These are phyloP conservation scores for Diaporthe ampelina DNA, from an alignment of 2,329 filamentous ascomycete genomes.

Conservation along the genomic window DNA sequence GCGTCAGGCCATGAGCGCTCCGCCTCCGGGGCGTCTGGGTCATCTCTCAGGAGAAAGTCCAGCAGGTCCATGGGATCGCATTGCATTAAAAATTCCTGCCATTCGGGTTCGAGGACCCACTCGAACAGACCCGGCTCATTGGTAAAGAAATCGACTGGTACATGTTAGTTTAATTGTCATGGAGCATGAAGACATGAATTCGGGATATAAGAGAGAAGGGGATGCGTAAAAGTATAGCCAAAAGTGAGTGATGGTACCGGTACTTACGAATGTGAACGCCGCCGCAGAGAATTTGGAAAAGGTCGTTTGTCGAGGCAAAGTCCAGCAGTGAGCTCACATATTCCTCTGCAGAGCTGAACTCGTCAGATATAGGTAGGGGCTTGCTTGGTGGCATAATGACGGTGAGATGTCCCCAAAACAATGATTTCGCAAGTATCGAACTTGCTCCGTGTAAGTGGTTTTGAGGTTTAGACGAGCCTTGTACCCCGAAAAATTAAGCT, in stretches of 20 bases:
- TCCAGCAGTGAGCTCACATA: constrained; percentile 84
- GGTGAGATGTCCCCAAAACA: neutral
- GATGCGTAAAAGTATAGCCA: too few species aligned
- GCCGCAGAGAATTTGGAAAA: constrained; percentile 91
- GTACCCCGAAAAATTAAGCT: neutral
- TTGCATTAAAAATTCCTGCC: constrained; percentile 82
- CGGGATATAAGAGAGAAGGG: too few species aligned
- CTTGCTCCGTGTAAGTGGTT: neutral
- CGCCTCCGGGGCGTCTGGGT: constrained; percentile 64
- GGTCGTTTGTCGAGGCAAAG: constrained; percentile 80
- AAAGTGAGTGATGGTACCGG: too few species aligned
- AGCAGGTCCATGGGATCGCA: constrained; percentile 82
- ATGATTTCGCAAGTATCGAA: neutral
- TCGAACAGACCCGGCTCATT: constrained; percentile 86
- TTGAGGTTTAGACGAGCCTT: neutral
- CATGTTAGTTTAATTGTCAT: neutral
- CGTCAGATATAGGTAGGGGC: constrained; percentile 77
- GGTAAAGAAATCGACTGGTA: constrained; percentile 86
- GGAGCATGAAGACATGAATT: too few species aligned
- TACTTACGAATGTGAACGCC: constrained; percentile 68
- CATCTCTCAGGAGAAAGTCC: constrained; percentile 84
- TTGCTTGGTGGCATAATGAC: constrained; percentile 63
- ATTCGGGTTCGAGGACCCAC: constrained; percentile 80
- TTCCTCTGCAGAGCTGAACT: constrained; percentile 78
- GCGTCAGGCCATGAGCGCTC: constrained; percentile 49